Percentiles rank a stretch among this genome's conserved stretches.
phyloP scores from a whole-genome alignment of 176 grass and related monocot genomes.

The Carex kokanica region DNA sequence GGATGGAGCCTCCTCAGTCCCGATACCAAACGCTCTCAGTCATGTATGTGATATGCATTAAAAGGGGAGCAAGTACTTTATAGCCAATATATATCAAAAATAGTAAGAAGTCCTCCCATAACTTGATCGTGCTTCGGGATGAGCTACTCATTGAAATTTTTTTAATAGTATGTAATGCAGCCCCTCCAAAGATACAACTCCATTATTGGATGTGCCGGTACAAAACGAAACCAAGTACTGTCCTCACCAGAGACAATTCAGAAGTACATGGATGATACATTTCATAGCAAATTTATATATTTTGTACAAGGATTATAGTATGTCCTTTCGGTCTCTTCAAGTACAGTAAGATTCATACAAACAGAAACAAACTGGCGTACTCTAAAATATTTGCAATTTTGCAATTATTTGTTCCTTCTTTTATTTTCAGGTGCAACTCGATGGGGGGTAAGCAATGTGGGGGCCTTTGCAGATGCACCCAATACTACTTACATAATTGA shows the following conservation, averaged over 20 bases:
- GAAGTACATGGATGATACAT: background rate
- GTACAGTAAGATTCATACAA: background rate
- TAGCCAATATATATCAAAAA: too few relatives aligned
- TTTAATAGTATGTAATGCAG: background rate
- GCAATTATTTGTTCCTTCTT: background rate
- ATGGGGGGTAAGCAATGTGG: constrained; percentile 45
- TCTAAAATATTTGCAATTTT: background rate
- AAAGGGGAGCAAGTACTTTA: too few relatives aligned
- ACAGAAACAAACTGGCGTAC: background rate
- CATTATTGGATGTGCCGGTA: background rate
- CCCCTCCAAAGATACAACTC: too few relatives aligned
- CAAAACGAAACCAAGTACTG: background rate
- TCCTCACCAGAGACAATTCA: constrained; percentile 36
- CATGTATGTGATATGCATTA: too few relatives aligned
- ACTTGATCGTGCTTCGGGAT: background rate
- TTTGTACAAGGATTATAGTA: background rate
- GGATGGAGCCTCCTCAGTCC: background rate
- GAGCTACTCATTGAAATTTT: background rate
- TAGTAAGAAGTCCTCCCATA: too few relatives aligned
- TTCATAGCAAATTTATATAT: background rate
- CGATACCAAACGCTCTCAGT: too few relatives aligned
- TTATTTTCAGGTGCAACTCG: constrained; percentile 19
- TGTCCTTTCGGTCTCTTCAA: background rate
- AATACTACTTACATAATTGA: constrained; percentile 5
- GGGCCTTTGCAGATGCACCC: constrained; percentile 12